These are phyloP conservation scores for Brettanomyces naardenensis DNA, from an alignment of 805 yeast species.

Conservation along the genomic window DNA sequence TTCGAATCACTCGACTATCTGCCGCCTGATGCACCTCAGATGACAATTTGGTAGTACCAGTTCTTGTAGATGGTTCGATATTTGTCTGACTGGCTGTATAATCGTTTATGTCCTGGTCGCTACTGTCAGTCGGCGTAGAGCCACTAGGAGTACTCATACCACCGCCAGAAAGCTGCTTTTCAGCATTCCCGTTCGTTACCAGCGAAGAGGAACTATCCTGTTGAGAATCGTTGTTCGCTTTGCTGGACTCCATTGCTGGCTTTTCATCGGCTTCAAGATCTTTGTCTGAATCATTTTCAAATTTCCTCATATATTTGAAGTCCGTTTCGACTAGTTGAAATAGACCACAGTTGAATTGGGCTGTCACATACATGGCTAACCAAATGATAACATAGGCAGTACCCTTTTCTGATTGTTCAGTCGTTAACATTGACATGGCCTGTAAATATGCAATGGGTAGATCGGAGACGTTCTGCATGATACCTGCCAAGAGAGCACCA, in stretches of 20 bases:
- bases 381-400: conserved; percentile 51
- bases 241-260: neutral
- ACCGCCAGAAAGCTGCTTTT: neutral
- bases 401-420: conserved; percentile 25
- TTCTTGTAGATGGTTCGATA: neutral
- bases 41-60: neutral
- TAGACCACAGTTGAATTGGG: conserved; percentile 46
- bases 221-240: neutral
- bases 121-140: neutral
- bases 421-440: conserved; percentile 42
- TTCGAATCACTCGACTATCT: neutral
- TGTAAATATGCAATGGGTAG: conserved; percentile 72
- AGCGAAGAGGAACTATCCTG: too few species aligned
- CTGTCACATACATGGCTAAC: conserved; percentile 42
- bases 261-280: neutral
- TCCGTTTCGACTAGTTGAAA: conserved; percentile 44
- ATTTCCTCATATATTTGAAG: conserved; percentile 27
- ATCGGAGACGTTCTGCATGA: conserved; percentile 70
- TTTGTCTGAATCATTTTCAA: neutral
- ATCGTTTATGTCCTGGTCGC: neutral
- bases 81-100: neutral
- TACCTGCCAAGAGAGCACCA: conserved; percentile 61
- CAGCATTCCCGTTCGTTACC: neutral
- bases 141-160: neutral
- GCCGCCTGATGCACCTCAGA: neutral